These are phyloP conservation scores for Spathaspora passalidarum DNA, from an alignment of 805 yeast species.

Conservation along the genomic window DNA sequence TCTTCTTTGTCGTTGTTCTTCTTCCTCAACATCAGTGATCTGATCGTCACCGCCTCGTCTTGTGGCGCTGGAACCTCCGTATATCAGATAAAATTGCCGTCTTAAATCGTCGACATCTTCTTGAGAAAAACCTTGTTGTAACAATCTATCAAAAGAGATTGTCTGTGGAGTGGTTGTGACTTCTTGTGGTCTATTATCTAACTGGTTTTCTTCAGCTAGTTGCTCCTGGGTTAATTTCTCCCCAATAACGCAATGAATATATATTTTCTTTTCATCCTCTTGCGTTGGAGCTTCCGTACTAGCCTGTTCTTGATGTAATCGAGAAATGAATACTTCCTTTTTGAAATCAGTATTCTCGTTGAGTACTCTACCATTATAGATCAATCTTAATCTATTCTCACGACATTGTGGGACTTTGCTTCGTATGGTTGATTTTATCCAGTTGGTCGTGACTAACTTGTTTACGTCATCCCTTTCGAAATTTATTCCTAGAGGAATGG, in stretches of 20 bases:
- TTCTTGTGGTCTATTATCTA: conserved; percentile 50
- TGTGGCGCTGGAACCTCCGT: conserved; percentile 21
- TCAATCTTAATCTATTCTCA: conserved; percentile 57
- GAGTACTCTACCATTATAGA: conserved; percentile 67
- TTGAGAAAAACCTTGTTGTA: conserved; percentile 79
- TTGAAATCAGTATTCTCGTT: conserved; percentile 54
- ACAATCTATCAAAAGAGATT: conserved; percentile 79
- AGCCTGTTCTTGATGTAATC: conserved; percentile 9
- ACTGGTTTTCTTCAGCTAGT: conserved; percentile 54
- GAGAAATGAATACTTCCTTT: conserved; percentile 43
- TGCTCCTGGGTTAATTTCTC: conserved; percentile 55
- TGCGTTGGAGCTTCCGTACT: conserved; percentile 5
- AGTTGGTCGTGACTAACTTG: conserved; percentile 24
- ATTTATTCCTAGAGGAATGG: conserved; percentile 25
- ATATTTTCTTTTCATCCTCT: conserved; percentile 32
- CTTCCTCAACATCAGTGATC: conserved; percentile 39
- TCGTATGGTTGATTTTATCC: conserved; percentile 32
- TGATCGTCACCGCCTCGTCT: conserved; percentile 8
- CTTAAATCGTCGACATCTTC: conserved; percentile 73
- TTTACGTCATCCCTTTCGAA: conserved; percentile 29
- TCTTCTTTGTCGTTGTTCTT: conserved; percentile 36
- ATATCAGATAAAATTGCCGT: conserved; percentile 67
- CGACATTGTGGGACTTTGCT: conserved; percentile 18
- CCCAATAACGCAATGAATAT: conserved; percentile 79
- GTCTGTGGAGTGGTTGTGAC: conserved; percentile 67